Base-by-base conservation (phyloP, 495 filamentous ascomycete genomes). In the Lindgomyces ingoldianus region DNA sequence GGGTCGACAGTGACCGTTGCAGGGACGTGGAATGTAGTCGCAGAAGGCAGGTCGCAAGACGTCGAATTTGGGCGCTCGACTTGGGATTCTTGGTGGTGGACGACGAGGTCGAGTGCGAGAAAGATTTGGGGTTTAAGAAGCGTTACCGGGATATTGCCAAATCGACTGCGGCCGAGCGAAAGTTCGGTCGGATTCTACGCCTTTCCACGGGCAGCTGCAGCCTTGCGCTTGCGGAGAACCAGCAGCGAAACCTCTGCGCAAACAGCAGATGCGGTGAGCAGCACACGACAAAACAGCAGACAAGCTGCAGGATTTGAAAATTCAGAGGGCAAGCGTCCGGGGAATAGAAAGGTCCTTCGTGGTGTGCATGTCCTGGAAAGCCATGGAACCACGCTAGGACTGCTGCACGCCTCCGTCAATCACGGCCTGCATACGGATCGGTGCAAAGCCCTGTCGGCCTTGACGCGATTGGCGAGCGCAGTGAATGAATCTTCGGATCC, bases 171-270 rank as follows among this genome's bases (percentile, higher is more conserved):
- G 33, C 57, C 64, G 57, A 57, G 47, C 56, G 47, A 68, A 68
- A 54, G 46, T 68, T 68, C 65, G 27, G 29, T 16, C 22, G 21
- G 60, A 46, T 68, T 69, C 67, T 45, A 61, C 55, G n/a, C 39
- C n/a, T 26, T 69, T 69, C 67, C 45, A 69, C 60, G 18, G 29
- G 54, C 56, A 42, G 29, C 61, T 51, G 62, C 61, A 64, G 66
- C 65, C 60, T 64, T 36, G 50, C 58, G 59, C 60, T 8, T 21
- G 45, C 22, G 16, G 9, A 19, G 4, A 46, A 57, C 11, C 10
- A 39, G n/a, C n/a, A n/a, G n/a, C n/a, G n/a, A n/a, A n/a, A 22
- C 27, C 3, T 3, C 22, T 4, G 26, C 22, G 46, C 59, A 26
- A 53, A 46, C 57, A 42, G 26, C 29, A 10, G 52, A n/a, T n/a